Evolutionary conservation across 495 filamentous ascomycete genomes (phyloP).

Genomic region (Gamarada debralockiae): DNA sequence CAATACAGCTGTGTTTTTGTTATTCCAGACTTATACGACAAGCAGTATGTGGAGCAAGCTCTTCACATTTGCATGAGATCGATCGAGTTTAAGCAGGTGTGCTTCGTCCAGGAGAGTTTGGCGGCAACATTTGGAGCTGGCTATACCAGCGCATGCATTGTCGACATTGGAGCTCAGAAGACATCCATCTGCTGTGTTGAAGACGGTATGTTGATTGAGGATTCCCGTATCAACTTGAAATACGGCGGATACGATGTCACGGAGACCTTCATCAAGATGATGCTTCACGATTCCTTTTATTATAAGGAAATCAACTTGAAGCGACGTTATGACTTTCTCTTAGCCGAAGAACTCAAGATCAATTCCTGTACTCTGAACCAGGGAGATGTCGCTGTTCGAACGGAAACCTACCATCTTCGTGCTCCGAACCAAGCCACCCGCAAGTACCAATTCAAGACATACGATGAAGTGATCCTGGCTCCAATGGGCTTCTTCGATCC

Average conservation of each 20-base stretch:
- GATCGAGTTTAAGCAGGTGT: slow-evolving; percentile 83
- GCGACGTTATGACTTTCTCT: slow-evolving; percentile 84
- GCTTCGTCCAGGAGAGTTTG: slow-evolving; percentile 93
- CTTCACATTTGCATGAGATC: slow-evolving; percentile 75
- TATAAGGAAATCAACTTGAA: slow-evolving; percentile 90
- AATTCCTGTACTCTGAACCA: slow-evolving; percentile 86
- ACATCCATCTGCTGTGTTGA: slow-evolving; percentile 97
- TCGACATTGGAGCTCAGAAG: slow-evolving; percentile 96
- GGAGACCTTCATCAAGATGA: slow-evolving; percentile 92
- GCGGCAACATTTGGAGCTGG: slow-evolving; percentile 96
- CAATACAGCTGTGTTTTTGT: slow-evolving; percentile 93
- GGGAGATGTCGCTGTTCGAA: slow-evolving; percentile 73
- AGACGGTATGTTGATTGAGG: slow-evolving; percentile 90
- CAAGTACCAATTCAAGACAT: slow-evolving; percentile 91
- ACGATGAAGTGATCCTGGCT: slow-evolving; percentile 88
- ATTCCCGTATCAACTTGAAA: slow-evolving; percentile 88
- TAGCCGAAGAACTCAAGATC: slow-evolving; percentile 92
- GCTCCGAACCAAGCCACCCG: slow-evolving; percentile 82
- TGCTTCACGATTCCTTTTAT: slow-evolving; percentile 91
- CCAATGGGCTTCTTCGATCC: slow-evolving; percentile 90
- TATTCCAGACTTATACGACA: slow-evolving; percentile 95
- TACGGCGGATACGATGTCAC: slow-evolving; percentile 91
- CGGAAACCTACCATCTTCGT: slow-evolving; percentile 83
- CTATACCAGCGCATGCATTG: slow-evolving; percentile 86
- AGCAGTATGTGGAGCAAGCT: slow-evolving; percentile 77